phyloP scores from a whole-genome alignment of 2,329 filamentous ascomycete genomes.

The Alternaria brassicicola region DNA sequence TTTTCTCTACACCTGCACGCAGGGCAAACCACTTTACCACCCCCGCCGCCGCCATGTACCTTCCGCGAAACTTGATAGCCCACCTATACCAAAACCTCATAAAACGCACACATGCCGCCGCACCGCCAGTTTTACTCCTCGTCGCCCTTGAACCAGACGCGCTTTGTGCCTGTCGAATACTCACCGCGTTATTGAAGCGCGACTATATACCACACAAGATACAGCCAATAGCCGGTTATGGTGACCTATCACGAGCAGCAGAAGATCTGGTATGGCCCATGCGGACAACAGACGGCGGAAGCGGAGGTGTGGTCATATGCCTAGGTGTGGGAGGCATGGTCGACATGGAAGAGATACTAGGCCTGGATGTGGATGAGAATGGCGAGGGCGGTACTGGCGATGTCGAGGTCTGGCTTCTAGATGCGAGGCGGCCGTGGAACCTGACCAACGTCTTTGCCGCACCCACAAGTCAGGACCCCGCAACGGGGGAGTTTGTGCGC shows the following conservation, averaged over 20 bases:
- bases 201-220: conserved; percentile 99
- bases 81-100: conserved; percentile 91
- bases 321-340: conserved; percentile 91
- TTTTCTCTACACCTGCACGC: conserved; percentile 21
- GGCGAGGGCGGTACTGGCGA: conserved; percentile 69
- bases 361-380: conserved; percentile 73
- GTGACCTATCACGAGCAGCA: conserved; percentile 81
- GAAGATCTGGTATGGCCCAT: conserved; percentile 81
- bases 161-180: conserved; percentile 91
- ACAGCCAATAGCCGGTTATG: conserved; percentile 91
- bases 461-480: conserved; percentile 49
- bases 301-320: conserved; percentile 87
- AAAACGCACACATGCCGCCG: conserved; percentile 83
- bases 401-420: conserved; percentile 95
- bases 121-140: conserved; percentile 87
- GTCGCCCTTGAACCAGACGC: conserved; percentile 94
- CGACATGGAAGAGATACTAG: conserved; percentile 80
- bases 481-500: conserved; percentile 56
- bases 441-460: conserved; percentile 90
- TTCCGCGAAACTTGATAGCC: conserved; percentile 85
- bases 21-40: conserved; percentile 19
- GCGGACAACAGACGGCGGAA: conserved; percentile 83
- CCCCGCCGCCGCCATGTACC: conserved; percentile 72
- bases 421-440: conserved; percentile 93
- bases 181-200: conserved; percentile 90